These are phyloP conservation scores for Lactifluus volemus DNA, from an alignment of 768 basidiomycete genomes.

Conservation along the genomic window DNA sequence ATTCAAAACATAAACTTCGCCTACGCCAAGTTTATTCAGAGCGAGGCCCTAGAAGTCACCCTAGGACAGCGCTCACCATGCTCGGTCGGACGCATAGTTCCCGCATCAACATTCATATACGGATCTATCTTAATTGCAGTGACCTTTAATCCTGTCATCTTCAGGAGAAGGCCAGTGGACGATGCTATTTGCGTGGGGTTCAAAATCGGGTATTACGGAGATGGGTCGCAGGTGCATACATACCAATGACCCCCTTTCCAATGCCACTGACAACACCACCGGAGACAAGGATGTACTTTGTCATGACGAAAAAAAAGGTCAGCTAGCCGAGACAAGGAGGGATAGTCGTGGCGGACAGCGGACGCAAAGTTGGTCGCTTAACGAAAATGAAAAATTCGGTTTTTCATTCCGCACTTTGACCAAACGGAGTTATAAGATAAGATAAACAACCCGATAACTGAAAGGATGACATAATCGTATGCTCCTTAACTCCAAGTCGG, in stretches of 20 bases:
- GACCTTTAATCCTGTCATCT: conserved; percentile 92
- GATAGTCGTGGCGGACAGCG: neutral
- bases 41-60: neutral
- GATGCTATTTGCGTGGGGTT: conserved; percentile 53
- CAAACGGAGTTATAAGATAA: conserved; percentile 5
- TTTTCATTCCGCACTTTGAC: neutral
- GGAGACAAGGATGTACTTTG: conserved; percentile 93
- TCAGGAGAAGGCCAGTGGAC: conserved; percentile 90
- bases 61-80: conserved; percentile 56
- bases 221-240: conserved; percentile 36
- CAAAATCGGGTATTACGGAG: conserved; percentile 23
- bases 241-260: conserved; percentile 98
- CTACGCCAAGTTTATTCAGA: conserved; percentile 29
- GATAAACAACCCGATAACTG: neutral
- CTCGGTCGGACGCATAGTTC: conserved; percentile 97
- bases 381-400: neutral
- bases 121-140: conserved; percentile 99
- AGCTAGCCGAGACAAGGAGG: neutral
- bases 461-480: too few relatives aligned
- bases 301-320: conserved; percentile 40
- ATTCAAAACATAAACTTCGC: conserved; percentile 97
- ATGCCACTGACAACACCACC: conserved; percentile 98
- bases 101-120: conserved; percentile 99
- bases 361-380: neutral
- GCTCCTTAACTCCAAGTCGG: too few relatives aligned